phyloP scores from a whole-genome alignment of 1,284 basidiomycete species.

The Puccinia novopanici region DNA sequence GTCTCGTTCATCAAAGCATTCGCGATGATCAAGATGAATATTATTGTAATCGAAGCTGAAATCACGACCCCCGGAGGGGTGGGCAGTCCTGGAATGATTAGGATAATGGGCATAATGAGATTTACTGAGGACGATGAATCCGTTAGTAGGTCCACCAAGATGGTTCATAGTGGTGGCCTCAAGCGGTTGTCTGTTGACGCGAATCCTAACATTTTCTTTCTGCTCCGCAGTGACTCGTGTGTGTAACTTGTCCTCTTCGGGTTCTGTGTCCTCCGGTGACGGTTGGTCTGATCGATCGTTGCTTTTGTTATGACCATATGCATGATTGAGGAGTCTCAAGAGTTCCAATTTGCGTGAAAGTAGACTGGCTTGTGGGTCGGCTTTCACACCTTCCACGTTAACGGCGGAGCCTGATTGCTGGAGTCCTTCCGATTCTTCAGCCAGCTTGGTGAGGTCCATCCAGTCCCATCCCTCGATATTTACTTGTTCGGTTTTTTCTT shows the following conservation, averaged over 20 bases:
- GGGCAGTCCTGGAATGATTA: not conserved
- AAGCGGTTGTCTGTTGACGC: constrained; percentile 4
- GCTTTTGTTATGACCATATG: constrained; percentile 9
- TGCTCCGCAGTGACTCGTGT: not conserved
- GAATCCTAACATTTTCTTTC: constrained; percentile 19
- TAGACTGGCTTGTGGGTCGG: not conserved
- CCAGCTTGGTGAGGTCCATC: constrained; percentile 15
- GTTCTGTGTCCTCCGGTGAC: not conserved
- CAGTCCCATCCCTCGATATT: constrained; percentile 20
- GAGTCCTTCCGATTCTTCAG: constrained; percentile 5
- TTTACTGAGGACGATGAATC: constrained; percentile 7
- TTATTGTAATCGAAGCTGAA: not conserved
- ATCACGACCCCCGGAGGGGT: not conserved
- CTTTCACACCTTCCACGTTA: not conserved
- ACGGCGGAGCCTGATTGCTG: not conserved
- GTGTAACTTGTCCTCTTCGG: not conserved
- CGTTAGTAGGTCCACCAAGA: not conserved
- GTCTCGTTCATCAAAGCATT: constrained; percentile 8
- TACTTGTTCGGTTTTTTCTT: not conserved
- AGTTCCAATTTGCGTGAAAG: constrained; percentile 18
- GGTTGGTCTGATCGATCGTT: not conserved
- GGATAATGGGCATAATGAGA: not conserved
- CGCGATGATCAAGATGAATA: not conserved
- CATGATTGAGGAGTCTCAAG: not conserved
- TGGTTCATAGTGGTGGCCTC: not conserved